Evolutionary conservation across 2,329 filamentous ascomycete genomes (phyloP), one percentile per base, ranked within the genome.

Genomic region (Chrysoporthe austroafricana): DNA sequence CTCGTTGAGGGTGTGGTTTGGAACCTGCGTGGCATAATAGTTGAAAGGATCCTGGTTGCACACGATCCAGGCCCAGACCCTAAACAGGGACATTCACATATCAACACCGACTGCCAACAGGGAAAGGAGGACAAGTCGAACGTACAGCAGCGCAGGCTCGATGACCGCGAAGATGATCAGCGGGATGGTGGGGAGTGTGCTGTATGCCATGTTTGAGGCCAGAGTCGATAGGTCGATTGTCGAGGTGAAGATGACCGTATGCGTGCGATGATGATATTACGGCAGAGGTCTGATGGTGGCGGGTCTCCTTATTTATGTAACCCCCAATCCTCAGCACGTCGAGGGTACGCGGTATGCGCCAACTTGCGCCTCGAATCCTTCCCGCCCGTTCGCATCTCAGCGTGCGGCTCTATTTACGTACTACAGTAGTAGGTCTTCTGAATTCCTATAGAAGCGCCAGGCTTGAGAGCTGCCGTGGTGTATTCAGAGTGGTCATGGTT

Each of bases 21-120:
- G 73, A 11, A 72, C 71, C 32, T 78, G 76, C 11, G 64, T 71
- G 54, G 70, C 67, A 69, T 75, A 76, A 73, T 72, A 78, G 63
- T 63, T 5, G 60, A 70, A 66, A 1, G 76, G 76, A 56, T 77
- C 71, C 6, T 50, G 52, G 50, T 75, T 71, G 0, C 69, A 70
- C 7, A 50, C 64, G 57, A 75, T 64, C 67, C 66, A 72, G 36
- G 59, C 70, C 66, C 63, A 68, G 43, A 69, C 43, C 21, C 71
- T 72, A 67, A 7, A 34, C n/a, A 32, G 26, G 5, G 11, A 54
- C 21, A 16, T 54, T 34, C 32, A 21, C 42, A 14, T n/a, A 26
- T 21, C 5, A 57, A 39, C 14, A 39, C 39, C 54, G 34, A 16
- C 13, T 18, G 36, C 42, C 48, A 56, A 34, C 8, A 54, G 18